Evolutionary conservation across 139 green algal species (phyloP).

Genomic region (Chlamydomonas eustigma): DNA sequence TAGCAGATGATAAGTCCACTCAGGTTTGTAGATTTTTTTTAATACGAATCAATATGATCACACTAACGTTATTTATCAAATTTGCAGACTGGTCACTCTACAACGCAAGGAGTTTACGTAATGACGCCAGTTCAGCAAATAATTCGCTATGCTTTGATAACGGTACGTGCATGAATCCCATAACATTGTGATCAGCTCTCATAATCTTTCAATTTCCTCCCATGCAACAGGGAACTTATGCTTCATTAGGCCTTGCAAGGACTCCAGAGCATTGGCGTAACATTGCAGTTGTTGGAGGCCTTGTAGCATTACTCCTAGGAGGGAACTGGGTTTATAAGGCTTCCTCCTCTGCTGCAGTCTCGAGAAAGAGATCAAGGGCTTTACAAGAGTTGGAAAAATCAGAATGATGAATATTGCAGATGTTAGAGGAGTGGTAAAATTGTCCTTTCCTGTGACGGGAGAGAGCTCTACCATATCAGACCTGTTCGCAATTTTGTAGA

Average conservation of each 20-base stretch:
- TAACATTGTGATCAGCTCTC: background rate
- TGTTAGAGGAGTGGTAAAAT: too few relatives aligned
- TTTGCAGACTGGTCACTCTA: slow-evolving; percentile 24
- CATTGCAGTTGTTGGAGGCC: slow-evolving; percentile 23
- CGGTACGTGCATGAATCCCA: slow-evolving; percentile 19
- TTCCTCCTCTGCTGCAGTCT: background rate
- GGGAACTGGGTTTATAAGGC: slow-evolving; percentile 22
- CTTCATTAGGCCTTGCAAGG: slow-evolving; percentile 31
- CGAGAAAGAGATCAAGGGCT: background rate
- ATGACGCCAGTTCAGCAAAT: slow-evolving; percentile 48
- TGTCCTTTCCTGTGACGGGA: too few relatives aligned
- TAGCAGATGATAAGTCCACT: background rate
- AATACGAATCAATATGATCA: background rate
- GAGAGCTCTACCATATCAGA: too few relatives aligned
- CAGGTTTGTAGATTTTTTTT: slow-evolving; percentile 19
- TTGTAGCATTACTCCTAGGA: slow-evolving; percentile 12
- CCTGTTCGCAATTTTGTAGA: too few relatives aligned
- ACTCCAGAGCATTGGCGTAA: slow-evolving; percentile 39
- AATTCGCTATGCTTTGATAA: slow-evolving; percentile 29
- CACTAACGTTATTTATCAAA: background rate
- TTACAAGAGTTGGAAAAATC: background rate
- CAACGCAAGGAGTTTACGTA: slow-evolving; percentile 20
- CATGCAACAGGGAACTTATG: slow-evolving; percentile 29
- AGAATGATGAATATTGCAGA: too few relatives aligned
- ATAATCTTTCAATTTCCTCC: background rate